A percentile compares a stretch with the other conserved stretches of the same genome.
Evolutionary conservation across 352 stramenopile genomes (phyloP).

Genomic region (Detonula confervacea): DNA sequence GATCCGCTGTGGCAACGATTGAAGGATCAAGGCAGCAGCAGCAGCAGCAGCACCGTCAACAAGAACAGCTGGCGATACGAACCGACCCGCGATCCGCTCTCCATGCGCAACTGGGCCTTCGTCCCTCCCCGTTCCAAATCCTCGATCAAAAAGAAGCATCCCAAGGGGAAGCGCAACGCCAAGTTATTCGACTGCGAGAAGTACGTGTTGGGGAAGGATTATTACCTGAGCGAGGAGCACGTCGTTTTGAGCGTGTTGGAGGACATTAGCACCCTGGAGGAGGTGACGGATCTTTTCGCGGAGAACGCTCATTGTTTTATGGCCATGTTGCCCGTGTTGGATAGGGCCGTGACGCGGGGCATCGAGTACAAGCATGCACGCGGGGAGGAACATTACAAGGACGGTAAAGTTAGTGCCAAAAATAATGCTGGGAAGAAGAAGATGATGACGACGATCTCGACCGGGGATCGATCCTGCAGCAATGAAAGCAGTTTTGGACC

Average conservation of each 20-base stretch:
- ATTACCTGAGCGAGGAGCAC: not conserved
- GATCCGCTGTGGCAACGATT: not conserved
- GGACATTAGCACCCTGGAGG: conserved; percentile 11
- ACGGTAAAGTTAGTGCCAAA: too few relatives aligned
- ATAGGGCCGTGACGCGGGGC: not conserved
- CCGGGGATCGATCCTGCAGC: not conserved
- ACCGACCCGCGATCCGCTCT: not conserved
- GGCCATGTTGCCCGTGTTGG: not conserved
- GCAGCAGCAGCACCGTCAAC: not conserved
- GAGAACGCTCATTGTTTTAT: conserved; percentile 1
- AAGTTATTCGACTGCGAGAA: too few relatives aligned
- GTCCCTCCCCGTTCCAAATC: conserved; percentile 1
- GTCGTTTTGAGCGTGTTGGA: conserved; percentile 2
- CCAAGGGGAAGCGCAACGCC: too few relatives aligned
- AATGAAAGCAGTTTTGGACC: conserved; percentile 1
- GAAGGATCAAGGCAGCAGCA: conserved; percentile 1
- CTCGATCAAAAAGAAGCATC: too few relatives aligned
- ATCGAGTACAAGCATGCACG: not conserved
- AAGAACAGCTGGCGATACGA: not conserved
- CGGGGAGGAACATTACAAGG: too few relatives aligned
- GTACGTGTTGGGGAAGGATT: conserved; percentile 6
- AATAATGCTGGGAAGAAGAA: not conserved
- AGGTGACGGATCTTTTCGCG: not conserved
- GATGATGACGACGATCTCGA: too few relatives aligned
- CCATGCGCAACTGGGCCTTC: not conserved